These are phyloP conservation scores for Ceratocystis ficicola DNA, from an alignment of 2,329 filamentous ascomycete species.

Conservation along the genomic window DNA sequence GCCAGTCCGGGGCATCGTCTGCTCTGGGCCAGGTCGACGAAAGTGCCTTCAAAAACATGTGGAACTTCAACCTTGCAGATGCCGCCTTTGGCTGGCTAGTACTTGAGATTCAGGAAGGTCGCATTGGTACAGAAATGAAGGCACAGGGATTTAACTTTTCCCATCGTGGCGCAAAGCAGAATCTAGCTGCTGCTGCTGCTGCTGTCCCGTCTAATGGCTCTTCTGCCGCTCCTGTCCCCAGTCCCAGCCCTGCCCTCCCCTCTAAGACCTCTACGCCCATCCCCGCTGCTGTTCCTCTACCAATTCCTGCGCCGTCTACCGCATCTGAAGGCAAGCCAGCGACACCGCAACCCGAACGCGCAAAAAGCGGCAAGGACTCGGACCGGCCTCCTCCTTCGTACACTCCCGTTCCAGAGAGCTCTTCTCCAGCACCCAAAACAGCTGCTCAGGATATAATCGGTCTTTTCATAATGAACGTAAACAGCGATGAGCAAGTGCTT, in stretches of 20 bases:
- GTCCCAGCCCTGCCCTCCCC: constrained; percentile 28
- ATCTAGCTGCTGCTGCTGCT: constrained; percentile 30
- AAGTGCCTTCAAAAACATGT: constrained; percentile 99
- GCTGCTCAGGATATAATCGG: constrained; percentile 59
- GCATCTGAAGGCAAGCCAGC: constrained; percentile 33
- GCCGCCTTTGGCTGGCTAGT: constrained; percentile 95
- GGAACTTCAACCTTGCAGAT: constrained; percentile 98
- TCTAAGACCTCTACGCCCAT: constrained; percentile 27
- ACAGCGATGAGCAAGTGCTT: constrained; percentile 68
- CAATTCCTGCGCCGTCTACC: constrained; percentile 32
- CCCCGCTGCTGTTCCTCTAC: constrained; percentile 26
- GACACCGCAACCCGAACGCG: constrained; percentile 41
- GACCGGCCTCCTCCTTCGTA: constrained; percentile 41
- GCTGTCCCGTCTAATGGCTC: constrained; percentile 25
- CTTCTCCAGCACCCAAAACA: constrained; percentile 46
- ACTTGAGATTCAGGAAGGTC: constrained; percentile 84
- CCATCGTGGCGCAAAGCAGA: constrained; percentile 77
- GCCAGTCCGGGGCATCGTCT: constrained; percentile 58
- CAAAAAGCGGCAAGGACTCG: constrained; percentile 38
- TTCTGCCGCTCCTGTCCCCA: constrained; percentile 23
- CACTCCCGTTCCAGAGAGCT: constrained; percentile 38
- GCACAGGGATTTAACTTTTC: constrained; percentile 99
- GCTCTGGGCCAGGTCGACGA: constrained; percentile 86
- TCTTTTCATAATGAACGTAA: constrained; percentile 80
- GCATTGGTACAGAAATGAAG: constrained; percentile 96